Evolutionary conservation across 768 basidiomycete genomes (phyloP), one percentile per base, ranked within the genome.

Genomic region (Russula earlei): DNA sequence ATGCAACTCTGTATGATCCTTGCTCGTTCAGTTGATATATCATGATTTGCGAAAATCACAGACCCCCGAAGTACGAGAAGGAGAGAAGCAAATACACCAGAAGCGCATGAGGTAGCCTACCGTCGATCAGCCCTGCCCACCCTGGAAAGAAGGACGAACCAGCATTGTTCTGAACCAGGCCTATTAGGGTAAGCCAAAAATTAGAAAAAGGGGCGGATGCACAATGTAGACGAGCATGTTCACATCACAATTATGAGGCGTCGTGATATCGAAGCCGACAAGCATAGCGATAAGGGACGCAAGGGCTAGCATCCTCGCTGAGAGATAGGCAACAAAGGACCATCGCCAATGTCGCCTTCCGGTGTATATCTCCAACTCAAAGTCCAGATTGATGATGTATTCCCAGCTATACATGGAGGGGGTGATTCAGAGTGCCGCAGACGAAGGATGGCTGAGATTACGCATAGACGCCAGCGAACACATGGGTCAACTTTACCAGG

Each of bases 281-380:
- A 59, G 14, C 15, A 46, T 24, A 1, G 27, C 19, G 43, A 57
- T 24, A 27, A 51, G 24, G 14, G 46, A 34, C 1, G 17, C 55
- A 17, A 59, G 55, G n/a, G 54, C 49, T 1, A 59, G 41, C 8
- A 38, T 19, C 47, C 58, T 43, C 4, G 54, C 44, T 9, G 22
- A 19, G 44, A 59, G 55, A 45, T 59, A 59, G n/a, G 37, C 40
- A 10, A 47, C 14, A 37, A 59, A 55, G 2, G 55, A 59, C 58
- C 58, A 59, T 49, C 20, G 46, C 38, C 54, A 56, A 22, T 36
- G 58, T 34, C 58, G 43, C 24, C 17, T 43, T 10, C 55, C 49
- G 7, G 58, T 57, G 49, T 47, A 57, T 49, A 59, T 31, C 31
- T 59, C 53, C 58, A 54, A 59, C n/a, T 55, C 55, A 17, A 59